Evolutionary conservation across 2,329 filamentous ascomycete species (phyloP).

Genomic region (Pseudovirgaria hyperparasitica): DNA sequence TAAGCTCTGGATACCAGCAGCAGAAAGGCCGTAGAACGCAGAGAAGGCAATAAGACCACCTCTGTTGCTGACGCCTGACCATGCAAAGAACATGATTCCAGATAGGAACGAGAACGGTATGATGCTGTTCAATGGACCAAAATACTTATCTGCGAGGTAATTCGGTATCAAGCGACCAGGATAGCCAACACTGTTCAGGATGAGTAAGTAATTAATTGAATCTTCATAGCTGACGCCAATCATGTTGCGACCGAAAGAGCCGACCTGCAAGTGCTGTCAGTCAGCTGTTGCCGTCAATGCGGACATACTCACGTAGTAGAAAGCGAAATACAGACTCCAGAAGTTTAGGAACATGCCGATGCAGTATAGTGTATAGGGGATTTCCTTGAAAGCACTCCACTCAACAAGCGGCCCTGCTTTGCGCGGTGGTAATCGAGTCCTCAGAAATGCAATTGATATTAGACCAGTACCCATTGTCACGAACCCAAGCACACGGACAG

Average conservation of each 20-base stretch:
- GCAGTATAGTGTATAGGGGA: constrained; percentile 25
- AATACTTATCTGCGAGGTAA: constrained; percentile 38
- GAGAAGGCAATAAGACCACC: constrained; percentile 31
- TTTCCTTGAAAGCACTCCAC: constrained; percentile 27
- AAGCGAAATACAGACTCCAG: constrained; percentile 28
- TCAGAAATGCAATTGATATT: constrained; percentile 24
- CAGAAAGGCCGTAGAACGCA: constrained; percentile 31
- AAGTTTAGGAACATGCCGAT: constrained; percentile 20
- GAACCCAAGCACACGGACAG: constrained; percentile 48
- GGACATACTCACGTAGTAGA: constrained; percentile 26
- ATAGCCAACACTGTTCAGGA: constrained; percentile 45
- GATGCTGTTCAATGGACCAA: constrained; percentile 44
- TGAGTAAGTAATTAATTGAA: constrained; percentile 42
- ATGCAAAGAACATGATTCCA: constrained; percentile 40
- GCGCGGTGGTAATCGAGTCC: constrained; percentile 29
- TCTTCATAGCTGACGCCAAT: constrained; percentile 36
- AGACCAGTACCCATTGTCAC: constrained; percentile 37
- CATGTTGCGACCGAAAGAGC: constrained; percentile 25
- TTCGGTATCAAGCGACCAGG: constrained; percentile 41
- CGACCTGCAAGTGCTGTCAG: constrained; percentile 19
- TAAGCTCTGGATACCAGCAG: constrained; percentile 32
- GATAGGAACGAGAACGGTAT: constrained; percentile 37
- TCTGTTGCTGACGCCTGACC: constrained; percentile 37
- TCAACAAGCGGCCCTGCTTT: constrained; percentile 31
- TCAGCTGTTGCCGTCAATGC: constrained; percentile 20